Evolutionary conservation across 2,329 filamentous ascomycete species (phyloP).

Genomic region (Fulvia fulva): DNA sequence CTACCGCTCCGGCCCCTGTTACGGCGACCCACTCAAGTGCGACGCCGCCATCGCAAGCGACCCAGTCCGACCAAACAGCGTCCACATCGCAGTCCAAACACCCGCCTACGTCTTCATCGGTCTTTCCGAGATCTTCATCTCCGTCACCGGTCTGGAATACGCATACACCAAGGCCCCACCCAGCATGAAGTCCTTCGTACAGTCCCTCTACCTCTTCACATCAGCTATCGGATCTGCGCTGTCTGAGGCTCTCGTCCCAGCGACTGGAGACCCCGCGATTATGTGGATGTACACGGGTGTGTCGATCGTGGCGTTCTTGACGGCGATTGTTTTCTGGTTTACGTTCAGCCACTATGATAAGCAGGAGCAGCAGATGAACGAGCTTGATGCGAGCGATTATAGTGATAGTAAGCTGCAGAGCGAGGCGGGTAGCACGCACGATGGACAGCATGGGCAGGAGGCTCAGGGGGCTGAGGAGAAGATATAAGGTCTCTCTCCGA

Average conservation of each 20-base stretch:
- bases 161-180: slow-evolving; percentile 46
- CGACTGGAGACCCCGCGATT: slow-evolving; percentile 60
- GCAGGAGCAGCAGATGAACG: slow-evolving; percentile 50
- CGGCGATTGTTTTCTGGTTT: slow-evolving; percentile 28
- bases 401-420: slow-evolving; percentile 14
- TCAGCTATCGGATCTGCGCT: slow-evolving; percentile 57
- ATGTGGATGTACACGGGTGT: slow-evolving; percentile 54
- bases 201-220: slow-evolving; percentile 58
- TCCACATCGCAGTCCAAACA: slow-evolving; percentile 45
- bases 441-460: background rate
- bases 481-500: slow-evolving; percentile 1
- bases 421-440: slow-evolving; percentile 11
- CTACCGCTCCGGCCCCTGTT: slow-evolving; percentile 53
- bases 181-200: slow-evolving; percentile 48
- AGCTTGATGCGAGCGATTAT: slow-evolving; percentile 37
- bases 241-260: slow-evolving; percentile 58
- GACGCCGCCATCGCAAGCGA: slow-evolving; percentile 31
- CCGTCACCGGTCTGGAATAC: slow-evolving; percentile 46
- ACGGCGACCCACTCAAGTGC: slow-evolving; percentile 40
- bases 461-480: slow-evolving; percentile 11
- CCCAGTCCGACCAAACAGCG: slow-evolving; percentile 36
- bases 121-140: slow-evolving; percentile 45
- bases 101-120: slow-evolving; percentile 46
- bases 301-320: slow-evolving; percentile 19
- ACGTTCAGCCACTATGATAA: slow-evolving; percentile 42